Percentiles rank a stretch among this genome's conserved stretches.
phyloP scores from a whole-genome alignment of 2,329 filamentous ascomycete genomes.

The Fusarium ambrosium region DNA sequence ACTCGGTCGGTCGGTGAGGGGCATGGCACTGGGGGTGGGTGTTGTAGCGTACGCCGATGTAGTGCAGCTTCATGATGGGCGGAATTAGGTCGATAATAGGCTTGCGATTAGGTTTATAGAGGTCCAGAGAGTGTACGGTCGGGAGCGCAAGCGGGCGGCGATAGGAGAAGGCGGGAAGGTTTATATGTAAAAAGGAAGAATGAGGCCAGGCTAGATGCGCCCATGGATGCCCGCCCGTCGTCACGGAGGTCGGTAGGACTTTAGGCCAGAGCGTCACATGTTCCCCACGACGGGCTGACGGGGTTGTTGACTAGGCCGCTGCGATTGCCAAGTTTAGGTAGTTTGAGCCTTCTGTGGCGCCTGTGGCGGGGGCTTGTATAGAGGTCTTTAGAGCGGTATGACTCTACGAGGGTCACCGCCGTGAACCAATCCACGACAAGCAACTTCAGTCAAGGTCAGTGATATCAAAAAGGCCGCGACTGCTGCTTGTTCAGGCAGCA shows the following conservation, averaged over 20 bases:
- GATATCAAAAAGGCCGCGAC: conserved; percentile 29
- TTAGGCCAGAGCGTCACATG: conserved; percentile 44
- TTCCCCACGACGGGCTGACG: conserved; percentile 42
- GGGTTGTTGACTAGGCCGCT: conserved; percentile 30
- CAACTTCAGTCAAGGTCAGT: conserved; percentile 19
- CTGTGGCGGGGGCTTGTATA: conserved; percentile 36
- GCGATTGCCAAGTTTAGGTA: conserved; percentile 34
- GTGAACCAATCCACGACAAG: conserved; percentile 34
- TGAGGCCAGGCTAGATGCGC: conserved; percentile 30
- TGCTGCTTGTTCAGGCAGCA: conserved; percentile 32
- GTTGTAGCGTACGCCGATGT: conserved; percentile 79
- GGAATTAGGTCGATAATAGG: conserved; percentile 1
- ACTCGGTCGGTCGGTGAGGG: conserved; percentile 45
- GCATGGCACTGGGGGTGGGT: conserved; percentile 33
- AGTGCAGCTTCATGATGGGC: conserved; percentile 84
- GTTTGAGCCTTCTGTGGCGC: conserved; percentile 25
- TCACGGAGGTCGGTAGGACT: conserved; percentile 35
- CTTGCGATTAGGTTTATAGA: conserved; percentile 1
- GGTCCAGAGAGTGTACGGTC: background rate
- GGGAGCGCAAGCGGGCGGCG: background rate
- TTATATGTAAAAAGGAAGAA: conserved; percentile 22
- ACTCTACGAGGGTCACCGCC: conserved; percentile 35
- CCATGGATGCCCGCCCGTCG: conserved; percentile 13
- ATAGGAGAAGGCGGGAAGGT: background rate
- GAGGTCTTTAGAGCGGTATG: conserved; percentile 35